Evolutionary conservation across 2,329 filamentous ascomycete genomes (phyloP).

Genomic region (Aspergillus fischeri): DNA sequence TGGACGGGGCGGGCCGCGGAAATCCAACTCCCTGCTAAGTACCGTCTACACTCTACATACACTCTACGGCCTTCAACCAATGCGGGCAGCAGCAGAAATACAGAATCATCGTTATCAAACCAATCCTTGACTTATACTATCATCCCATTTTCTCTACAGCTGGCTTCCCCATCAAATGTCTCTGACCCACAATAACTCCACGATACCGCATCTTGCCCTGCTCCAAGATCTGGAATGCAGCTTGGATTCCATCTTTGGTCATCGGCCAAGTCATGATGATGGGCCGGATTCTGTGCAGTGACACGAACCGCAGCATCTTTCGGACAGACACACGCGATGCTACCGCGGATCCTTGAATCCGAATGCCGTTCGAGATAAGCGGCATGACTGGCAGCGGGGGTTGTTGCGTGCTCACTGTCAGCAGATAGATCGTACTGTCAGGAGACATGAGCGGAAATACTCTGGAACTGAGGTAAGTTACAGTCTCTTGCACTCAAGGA

Average conservation of each 20-base stretch:
- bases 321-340: slow-evolving; percentile 60
- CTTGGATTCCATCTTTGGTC: slow-evolving; percentile 43
- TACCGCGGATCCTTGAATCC: slow-evolving; percentile 58
- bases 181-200: slow-evolving; percentile 38
- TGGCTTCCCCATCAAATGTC: slow-evolving; percentile 8
- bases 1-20: not conserved
- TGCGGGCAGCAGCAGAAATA: no score
- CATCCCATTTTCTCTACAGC: not conserved
- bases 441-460: slow-evolving; percentile 19
- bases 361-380: slow-evolving; percentile 52
- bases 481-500: not conserved
- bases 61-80: not conserved
- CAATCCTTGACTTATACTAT: not conserved
- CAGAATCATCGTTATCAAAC: not conserved
- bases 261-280: slow-evolving; percentile 62
- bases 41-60: not conserved
- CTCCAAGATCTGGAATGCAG: slow-evolving; percentile 44
- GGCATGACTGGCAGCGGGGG: slow-evolving; percentile 37
- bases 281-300: slow-evolving; percentile 57
- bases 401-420: slow-evolving; percentile 18
- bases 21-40: not conserved
- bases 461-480: not conserved
- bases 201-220: slow-evolving; percentile 45
- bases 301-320: slow-evolving; percentile 62
- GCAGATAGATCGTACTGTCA: slow-evolving; percentile 21